Evolutionary conservation across 805 yeast species (phyloP), one percentile per base, ranked within the genome.

Genomic region (Scheffersomyces stipitis): DNA sequence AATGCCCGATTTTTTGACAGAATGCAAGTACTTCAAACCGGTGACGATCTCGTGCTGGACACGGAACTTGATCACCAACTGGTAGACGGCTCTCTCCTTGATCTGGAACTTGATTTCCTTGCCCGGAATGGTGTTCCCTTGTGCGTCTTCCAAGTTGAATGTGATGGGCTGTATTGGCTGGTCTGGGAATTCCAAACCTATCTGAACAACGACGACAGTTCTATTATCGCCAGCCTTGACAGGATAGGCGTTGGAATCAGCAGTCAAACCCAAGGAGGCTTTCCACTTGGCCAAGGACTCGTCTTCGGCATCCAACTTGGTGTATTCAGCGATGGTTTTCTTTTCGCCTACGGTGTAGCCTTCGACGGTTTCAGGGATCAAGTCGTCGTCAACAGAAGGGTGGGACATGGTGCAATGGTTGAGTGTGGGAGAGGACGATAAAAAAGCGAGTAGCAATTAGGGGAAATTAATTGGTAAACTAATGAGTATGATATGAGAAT

Each of bases 201-300:
- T 82, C 51, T 86, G 86, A 28, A 83, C 68, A 36, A 89, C 76
- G 8, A 89, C 95, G 15, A 89, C 95, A 47, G 77, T 76, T 39
- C 96, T 75, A 33, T 69, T 71, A 57, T 87, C 95, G 18, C 82
- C 85, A 3, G 86, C 75, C 34, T 74, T 80, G 18, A 80, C 80
- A 10, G 86, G 90, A 45, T 80, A 68, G 3, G 79, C 61, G 12
- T 62, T 54, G 13, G 64, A 57, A 41, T 80, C 81, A 7, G 79
- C 72, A 34, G 80, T 63, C 40, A 89, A 67, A 0, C 97, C 97
- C 22, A 89, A 67, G 1, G 95, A 85, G 39, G 81, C 86, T 61
- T 90, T 90, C 97, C 97, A 89, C 61, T 86, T 86, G 44, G 83
- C 86, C 45, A 89, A 71, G 13, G 95, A 83, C 62, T 87, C 96